Conservation (phyloP, 352 stramenopile genomes). For the Phytophthora pluvialis region DNA sequence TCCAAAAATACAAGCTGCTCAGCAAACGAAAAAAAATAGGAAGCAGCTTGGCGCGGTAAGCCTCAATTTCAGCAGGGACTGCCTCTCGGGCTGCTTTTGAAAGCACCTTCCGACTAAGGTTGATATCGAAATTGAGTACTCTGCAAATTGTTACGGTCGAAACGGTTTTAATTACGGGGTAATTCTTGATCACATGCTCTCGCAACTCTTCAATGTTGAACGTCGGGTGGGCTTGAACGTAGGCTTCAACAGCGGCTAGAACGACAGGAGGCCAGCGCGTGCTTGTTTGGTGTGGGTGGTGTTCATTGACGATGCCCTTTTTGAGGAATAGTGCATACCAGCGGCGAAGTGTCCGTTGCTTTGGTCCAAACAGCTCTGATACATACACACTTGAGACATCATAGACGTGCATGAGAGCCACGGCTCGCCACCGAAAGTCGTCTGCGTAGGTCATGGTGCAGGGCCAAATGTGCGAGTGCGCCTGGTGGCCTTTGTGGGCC, state of each 20-base stretch:
- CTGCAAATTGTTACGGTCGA: conserved; percentile 26
- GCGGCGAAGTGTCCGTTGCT: conserved; percentile 3
- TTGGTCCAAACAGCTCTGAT: conserved; percentile 6
- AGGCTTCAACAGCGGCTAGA: background rate
- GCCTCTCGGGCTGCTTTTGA: conserved; percentile 21
- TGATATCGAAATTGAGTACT: conserved; percentile 25
- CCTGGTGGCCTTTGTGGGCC: no score
- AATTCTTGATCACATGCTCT: no score
- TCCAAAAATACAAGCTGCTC: conserved; percentile 30
- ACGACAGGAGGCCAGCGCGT: conserved; percentile 2
- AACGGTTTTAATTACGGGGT: conserved; percentile 15
- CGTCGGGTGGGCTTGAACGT: no score
- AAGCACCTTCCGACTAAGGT: conserved; percentile 23
- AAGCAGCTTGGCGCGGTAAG: conserved; percentile 11
- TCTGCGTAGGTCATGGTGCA: no score
- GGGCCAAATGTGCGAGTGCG: no score
- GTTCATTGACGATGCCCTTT: conserved; percentile 2
- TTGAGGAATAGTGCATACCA: conserved; percentile 5
- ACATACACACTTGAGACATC: background rate
- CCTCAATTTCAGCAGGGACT: conserved; percentile 19
- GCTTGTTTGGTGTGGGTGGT: background rate
- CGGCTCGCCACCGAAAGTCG: no score
- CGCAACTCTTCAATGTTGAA: background rate
- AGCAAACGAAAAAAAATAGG: conserved; percentile 10
- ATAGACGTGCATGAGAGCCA: conserved; percentile 5